Evolutionary conservation across 1,284 basidiomycete species (phyloP), one percentile per base, ranked within the genome.

Genomic region (Vanrija sp.): DNA sequence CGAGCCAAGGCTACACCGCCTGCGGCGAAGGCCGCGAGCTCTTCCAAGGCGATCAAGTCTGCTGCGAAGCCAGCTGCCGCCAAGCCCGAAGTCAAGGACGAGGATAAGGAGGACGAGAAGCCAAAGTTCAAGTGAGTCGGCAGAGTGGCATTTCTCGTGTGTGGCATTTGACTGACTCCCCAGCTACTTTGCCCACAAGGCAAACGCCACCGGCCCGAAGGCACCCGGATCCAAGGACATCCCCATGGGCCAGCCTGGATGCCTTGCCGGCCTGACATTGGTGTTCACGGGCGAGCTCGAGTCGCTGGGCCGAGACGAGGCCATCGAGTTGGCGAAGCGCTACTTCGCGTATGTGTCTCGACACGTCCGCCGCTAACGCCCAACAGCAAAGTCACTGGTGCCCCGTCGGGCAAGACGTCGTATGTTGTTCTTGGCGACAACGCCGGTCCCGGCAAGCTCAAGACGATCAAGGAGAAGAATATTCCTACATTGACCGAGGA

Each of bases 231-330:
- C 71, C 38, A 98, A 96, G 72, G 77, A 83, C 10, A 83, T 98
- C 3, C 96, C 95, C 0, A 82, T 88, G 25, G 83, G 85, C 62
- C 69, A 83, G 49, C 85, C 86, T 0, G 86, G 94, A 66, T 92
- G 89, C 71, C 81, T 98, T 3, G 83, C 86, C 0, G 94, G 94
- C 0, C 80, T 98, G 23, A 83, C 91, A 0, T 88, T 98, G 65
- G 96, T 99, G 23, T 99, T 99, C 65, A 96, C 93, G 0, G 96
- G 95, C 12, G 94, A 98, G 68, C 78, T 98, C 46, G 83, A 83
- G 45, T 89, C 87, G 54, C 85, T 98, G 55, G 86, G 89, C 2
- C 83, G 95, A 34, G 92, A 98, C 6, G 92, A 97, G 66, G 89
- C 91, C 0, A 71, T 82, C 39, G 90, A 95, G 63, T 78, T 97